These are phyloP conservation scores for Aureobasidium zeae DNA, from an alignment of 2,329 filamentous ascomycete genomes.

Conservation along the genomic window DNA sequence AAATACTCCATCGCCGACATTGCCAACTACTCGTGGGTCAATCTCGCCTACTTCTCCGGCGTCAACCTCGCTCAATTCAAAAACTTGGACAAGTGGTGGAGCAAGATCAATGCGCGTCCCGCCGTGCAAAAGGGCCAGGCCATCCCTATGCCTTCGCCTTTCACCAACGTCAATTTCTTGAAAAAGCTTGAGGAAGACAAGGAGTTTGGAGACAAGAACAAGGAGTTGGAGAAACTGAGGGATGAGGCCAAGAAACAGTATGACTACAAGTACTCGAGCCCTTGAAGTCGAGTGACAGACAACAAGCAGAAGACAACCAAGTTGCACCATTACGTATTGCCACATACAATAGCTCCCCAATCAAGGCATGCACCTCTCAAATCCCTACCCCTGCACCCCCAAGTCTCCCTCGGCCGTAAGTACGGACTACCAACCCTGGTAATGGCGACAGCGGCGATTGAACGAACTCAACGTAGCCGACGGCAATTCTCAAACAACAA, in stretches of 20 bases:
- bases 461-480: too few relatives aligned
- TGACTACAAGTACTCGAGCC: constrained; percentile 37
- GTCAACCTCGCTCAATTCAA: constrained; percentile 35
- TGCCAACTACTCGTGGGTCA: constrained; percentile 38
- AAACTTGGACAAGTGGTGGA: constrained; percentile 38
- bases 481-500: too few relatives aligned
- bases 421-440: too few relatives aligned
- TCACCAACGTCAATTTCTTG: constrained; percentile 36
- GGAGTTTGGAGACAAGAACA: constrained; percentile 41
- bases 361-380: too few relatives aligned
- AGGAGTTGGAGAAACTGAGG: constrained; percentile 29
- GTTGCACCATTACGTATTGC: too few relatives aligned
- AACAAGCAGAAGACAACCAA: too few relatives aligned
- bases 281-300: too few relatives aligned
- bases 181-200: constrained; percentile 38
- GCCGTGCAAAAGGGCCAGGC: constrained; percentile 34
- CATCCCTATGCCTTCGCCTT: constrained; percentile 29
- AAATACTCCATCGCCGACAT: constrained; percentile 41
- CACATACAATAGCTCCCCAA: too few relatives aligned
- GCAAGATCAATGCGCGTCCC: constrained; percentile 33
- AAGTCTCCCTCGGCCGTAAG: too few relatives aligned
- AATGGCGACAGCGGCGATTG: too few relatives aligned
- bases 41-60: constrained; percentile 33
- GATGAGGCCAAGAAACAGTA: constrained; percentile 39
- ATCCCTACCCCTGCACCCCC: too few relatives aligned